Evolutionary conservation across 140 eudicot genomes (phyloP).

Genomic region (Senecio squalidus): DNA sequence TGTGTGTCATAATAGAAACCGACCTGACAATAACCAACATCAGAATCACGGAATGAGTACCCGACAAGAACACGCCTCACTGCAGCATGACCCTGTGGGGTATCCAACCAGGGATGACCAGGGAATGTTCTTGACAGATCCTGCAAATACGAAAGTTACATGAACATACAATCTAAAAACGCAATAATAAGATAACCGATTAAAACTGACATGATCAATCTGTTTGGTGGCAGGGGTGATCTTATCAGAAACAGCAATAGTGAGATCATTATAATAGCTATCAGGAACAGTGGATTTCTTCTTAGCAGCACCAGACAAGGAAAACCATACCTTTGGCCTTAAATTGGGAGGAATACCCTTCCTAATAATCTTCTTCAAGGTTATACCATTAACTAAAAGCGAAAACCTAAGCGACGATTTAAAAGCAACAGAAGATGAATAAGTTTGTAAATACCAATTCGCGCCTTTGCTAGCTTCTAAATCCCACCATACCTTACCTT

Average conservation of each 20-base stretch:
- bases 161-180: not conserved
- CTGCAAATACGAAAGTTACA: conserved; percentile 27
- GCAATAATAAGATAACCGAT: not conserved
- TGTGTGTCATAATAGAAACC: no score
- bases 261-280: conserved; percentile 72
- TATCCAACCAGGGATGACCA: conserved; percentile 98
- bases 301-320: no score
- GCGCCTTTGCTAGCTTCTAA: conserved; percentile 82
- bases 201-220: conserved; percentile 79
- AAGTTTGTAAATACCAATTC: no score
- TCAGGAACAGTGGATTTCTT: no score
- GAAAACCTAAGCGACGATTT: conserved; percentile 64
- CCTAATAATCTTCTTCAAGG: conserved; percentile 70
- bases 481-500: conserved; percentile 98
- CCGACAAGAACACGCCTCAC: conserved; percentile 96
- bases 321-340: no score
- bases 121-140: conserved; percentile 92
- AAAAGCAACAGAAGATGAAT: conserved; percentile 35
- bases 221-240: conserved; percentile 88
- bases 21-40: conserved; percentile 99
- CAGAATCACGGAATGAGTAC: conserved; percentile 93
- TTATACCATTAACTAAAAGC: conserved; percentile 59
- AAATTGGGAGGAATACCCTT: conserved; percentile 86
- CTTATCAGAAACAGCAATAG: conserved; percentile 59
- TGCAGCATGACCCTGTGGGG: conserved; percentile 88